Evolutionary conservation across 1,284 basidiomycete genomes (phyloP).

Genomic region (Hemileia vastatrix): DNA sequence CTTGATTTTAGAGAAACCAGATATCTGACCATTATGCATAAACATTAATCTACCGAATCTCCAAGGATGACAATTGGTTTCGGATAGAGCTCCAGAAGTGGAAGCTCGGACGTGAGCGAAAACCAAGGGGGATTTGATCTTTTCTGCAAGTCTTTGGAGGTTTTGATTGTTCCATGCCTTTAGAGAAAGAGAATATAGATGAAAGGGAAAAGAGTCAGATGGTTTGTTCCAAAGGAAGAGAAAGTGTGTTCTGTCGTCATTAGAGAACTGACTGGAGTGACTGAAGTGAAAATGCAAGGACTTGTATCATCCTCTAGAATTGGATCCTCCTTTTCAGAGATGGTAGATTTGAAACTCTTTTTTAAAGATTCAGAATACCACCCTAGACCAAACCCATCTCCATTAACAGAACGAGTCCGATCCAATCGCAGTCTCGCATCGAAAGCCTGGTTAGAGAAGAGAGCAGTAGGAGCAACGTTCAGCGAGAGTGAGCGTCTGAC

Average conservation of each 20-base stretch:
- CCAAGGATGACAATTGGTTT: conserved; percentile 42
- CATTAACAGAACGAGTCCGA: conserved; percentile 36
- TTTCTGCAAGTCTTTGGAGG: conserved; percentile 37
- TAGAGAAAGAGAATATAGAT: background rate
- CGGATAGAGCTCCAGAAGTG: conserved; percentile 35
- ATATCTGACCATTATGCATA: conserved; percentile 43
- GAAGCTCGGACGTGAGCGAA: too few species aligned
- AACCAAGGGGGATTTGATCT: conserved; percentile 39
- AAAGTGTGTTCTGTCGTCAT: too few species aligned
- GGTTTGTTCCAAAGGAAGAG: too few species aligned
- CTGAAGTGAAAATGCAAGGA: conserved; percentile 93
- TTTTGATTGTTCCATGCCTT: conserved; percentile 41
- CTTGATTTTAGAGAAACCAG: conserved; percentile 35
- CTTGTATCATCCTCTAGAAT: conserved; percentile 65
- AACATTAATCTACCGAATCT: too few species aligned
- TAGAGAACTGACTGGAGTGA: conserved; percentile 63
- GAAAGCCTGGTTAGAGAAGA: conserved; percentile 27
- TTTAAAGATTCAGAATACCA: background rate
- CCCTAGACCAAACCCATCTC: background rate
- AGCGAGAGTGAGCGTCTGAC: background rate
- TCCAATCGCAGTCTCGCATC: conserved; percentile 39
- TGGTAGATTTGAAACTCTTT: background rate
- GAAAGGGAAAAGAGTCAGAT: background rate
- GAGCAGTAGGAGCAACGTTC: background rate
- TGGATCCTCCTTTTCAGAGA: too few species aligned